Percentiles rank a stretch among this genome's conserved stretches.
These are phyloP conservation scores for Verticillium nubilum DNA, from an alignment of 2,329 filamentous ascomycete genomes.

Conservation along the genomic window DNA sequence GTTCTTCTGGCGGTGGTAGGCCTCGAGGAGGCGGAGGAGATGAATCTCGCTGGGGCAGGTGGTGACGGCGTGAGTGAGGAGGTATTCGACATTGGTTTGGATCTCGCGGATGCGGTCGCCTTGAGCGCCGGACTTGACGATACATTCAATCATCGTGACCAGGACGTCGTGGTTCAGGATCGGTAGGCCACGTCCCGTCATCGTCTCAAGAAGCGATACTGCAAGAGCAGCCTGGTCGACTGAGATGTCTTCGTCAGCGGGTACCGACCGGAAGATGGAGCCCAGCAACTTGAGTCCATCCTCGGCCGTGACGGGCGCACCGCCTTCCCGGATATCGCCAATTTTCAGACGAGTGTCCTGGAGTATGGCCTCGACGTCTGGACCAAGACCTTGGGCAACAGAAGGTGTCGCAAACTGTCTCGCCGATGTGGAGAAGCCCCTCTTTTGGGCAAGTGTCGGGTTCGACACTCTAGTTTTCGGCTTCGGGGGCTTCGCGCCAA, in stretches of 20 bases:
- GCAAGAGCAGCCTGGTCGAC: conserved; percentile 30
- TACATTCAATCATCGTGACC: conserved; percentile 36
- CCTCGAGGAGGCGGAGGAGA: conserved; percentile 35
- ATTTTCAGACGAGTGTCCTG: conserved; percentile 19
- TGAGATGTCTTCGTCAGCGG: conserved; percentile 14
- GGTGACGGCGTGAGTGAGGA: conserved; percentile 31
- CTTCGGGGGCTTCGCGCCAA: conserved; percentile 6
- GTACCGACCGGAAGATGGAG: conserved; percentile 26
- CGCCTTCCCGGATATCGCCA: conserved; percentile 31
- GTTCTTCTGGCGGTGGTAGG: conserved; percentile 39
- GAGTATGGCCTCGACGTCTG: not conserved
- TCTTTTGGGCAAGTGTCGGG: conserved; percentile 19
- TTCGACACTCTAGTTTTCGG: not conserved
- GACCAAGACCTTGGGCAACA: not conserved
- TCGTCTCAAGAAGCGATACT: conserved; percentile 36
- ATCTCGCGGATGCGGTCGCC: conserved; percentile 28
- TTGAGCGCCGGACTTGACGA: conserved; percentile 25
- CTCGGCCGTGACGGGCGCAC: conserved; percentile 26
- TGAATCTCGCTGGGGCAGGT: conserved; percentile 31
- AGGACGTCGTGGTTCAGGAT: conserved; percentile 43
- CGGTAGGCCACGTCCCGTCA: conserved; percentile 37
- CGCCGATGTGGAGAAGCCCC: conserved; percentile 26
- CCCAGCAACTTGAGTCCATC: conserved; percentile 31
- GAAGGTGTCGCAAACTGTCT: conserved; percentile 14
- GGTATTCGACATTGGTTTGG: conserved; percentile 37